Conservation (phyloP, 2,329 filamentous ascomycete species). For the Venturia carpophila region DNA sequence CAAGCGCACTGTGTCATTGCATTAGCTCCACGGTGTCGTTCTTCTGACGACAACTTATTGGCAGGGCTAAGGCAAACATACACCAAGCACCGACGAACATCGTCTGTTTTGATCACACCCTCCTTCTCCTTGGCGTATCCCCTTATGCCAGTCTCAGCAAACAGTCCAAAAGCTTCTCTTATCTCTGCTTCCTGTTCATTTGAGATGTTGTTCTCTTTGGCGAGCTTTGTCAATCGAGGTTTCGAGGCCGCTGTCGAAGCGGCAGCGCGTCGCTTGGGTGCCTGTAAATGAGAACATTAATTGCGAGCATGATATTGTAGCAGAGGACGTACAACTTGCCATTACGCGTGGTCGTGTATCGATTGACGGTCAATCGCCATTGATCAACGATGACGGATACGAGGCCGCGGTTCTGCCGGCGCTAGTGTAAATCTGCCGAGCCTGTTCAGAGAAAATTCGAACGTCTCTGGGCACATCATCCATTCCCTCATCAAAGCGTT, state of each 20-base stretch:
- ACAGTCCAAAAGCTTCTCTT: constrained; percentile 79
- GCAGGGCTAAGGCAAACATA: constrained; percentile 31
- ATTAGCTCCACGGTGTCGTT: not conserved
- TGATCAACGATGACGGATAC: not conserved
- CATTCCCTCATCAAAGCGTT: not conserved
- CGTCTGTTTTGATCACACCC: constrained; percentile 35
- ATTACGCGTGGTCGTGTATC: not conserved
- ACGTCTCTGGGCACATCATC: not conserved
- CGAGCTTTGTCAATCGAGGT: constrained; percentile 70
- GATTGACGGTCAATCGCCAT: not conserved
- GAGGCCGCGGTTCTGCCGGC: not conserved
- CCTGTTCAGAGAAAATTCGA: not conserved
- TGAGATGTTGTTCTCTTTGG: constrained; percentile 81
- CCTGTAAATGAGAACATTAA: not conserved
- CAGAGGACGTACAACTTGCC: not conserved
- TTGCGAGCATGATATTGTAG: not conserved
- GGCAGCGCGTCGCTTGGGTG: constrained; percentile 13
- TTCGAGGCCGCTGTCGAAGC: constrained; percentile 2
- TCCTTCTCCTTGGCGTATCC: constrained; percentile 22
- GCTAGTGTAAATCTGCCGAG: not conserved
- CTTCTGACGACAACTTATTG: not conserved
- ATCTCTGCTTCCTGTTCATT: constrained; percentile 84
- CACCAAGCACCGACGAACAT: constrained; percentile 42
- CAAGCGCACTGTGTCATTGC: constrained; percentile 59
- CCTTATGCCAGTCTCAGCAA: constrained; percentile 33